Evolutionary conservation across 2,329 filamentous ascomycete genomes (phyloP).

Genomic region (Myrmaecium sp.): DNA sequence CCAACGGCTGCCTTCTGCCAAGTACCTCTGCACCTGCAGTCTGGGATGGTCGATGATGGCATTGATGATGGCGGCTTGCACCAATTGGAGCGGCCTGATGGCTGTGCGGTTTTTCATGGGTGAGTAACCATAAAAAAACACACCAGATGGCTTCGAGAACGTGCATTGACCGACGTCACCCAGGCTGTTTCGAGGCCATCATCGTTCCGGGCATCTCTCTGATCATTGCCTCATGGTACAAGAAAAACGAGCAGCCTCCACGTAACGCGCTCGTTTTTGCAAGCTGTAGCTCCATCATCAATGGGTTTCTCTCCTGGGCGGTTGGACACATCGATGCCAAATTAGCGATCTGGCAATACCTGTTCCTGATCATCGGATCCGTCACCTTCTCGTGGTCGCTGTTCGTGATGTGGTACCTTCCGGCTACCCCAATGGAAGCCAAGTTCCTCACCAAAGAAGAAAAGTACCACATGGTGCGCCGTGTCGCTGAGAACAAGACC

Average conservation of each 20-base stretch:
- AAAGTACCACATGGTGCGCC: slow-evolving; percentile 3
- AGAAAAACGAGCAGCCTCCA: slow-evolving; percentile 21
- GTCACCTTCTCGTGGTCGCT: slow-evolving; percentile 7
- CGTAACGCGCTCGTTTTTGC: slow-evolving; percentile 22
- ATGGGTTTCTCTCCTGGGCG: slow-evolving; percentile 13
- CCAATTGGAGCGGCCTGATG: slow-evolving; percentile 4
- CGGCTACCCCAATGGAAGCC: slow-evolving; percentile 11
- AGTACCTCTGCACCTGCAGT: slow-evolving; percentile 3
- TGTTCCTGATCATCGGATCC: slow-evolving; percentile 5
- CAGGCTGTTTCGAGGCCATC: slow-evolving; percentile 16
- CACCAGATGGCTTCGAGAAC: no score
- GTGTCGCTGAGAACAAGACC: slow-evolving; percentile 3
- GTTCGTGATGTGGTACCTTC: slow-evolving; percentile 7
- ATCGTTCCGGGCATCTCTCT: slow-evolving; percentile 18
- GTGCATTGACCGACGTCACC: no score
- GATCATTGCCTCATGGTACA: slow-evolving; percentile 22
- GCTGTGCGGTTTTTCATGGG: slow-evolving; percentile 17
- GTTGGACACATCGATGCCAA: slow-evolving; percentile 9
- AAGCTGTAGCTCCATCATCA: slow-evolving; percentile 15
- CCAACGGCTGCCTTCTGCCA: slow-evolving; percentile 4
- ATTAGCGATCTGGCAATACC: slow-evolving; percentile 6
- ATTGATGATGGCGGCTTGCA: slow-evolving; percentile 10
- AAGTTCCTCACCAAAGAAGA: slow-evolving; percentile 7
- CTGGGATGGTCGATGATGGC: slow-evolving; percentile 3
- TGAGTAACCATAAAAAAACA: no score